Evolutionary conservation across 805 yeast species (phyloP).

Genomic region (Myxozyma geophila): DNA sequence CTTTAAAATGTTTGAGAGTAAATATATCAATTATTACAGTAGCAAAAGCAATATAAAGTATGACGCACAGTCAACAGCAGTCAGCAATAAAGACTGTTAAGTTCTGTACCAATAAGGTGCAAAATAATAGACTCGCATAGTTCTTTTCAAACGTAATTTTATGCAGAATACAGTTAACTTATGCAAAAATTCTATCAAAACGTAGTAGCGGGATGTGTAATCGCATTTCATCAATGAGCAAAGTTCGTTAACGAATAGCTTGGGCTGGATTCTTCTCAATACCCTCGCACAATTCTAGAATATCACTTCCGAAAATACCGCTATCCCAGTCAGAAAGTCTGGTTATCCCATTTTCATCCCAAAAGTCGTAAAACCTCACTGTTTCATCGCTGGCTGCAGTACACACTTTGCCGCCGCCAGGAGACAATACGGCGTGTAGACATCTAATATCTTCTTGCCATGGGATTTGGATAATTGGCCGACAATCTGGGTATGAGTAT

Average conservation of each 20-base stretch:
- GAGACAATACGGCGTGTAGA: constrained; percentile 68
- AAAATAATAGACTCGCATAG: background rate
- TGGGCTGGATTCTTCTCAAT: constrained; percentile 35
- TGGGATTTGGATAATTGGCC: constrained; percentile 36
- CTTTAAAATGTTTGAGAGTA: background rate
- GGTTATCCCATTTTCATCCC: constrained; percentile 51
- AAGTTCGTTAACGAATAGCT: constrained; percentile 15
- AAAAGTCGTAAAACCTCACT: constrained; percentile 71
- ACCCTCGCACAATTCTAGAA: constrained; percentile 40
- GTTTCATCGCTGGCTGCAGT: constrained; percentile 81
- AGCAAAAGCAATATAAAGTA: no score
- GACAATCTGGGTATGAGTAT: constrained; percentile 70
- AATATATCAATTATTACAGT: background rate
- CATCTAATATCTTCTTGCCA: constrained; percentile 54
- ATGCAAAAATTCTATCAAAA: no score
- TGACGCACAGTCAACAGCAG: no score
- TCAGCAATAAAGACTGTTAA: no score
- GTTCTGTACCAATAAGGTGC: background rate
- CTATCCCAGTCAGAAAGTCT: constrained; percentile 34
- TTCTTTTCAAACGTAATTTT: no score
- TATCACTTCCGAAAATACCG: constrained; percentile 40
- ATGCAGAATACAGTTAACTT: no score
- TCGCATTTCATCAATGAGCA: background rate
- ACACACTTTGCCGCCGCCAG: constrained; percentile 65
- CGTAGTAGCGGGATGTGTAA: background rate